Base-by-base conservation (phyloP, 2,329 filamentous ascomycete species). In the Botrytis byssoidea region DNA sequence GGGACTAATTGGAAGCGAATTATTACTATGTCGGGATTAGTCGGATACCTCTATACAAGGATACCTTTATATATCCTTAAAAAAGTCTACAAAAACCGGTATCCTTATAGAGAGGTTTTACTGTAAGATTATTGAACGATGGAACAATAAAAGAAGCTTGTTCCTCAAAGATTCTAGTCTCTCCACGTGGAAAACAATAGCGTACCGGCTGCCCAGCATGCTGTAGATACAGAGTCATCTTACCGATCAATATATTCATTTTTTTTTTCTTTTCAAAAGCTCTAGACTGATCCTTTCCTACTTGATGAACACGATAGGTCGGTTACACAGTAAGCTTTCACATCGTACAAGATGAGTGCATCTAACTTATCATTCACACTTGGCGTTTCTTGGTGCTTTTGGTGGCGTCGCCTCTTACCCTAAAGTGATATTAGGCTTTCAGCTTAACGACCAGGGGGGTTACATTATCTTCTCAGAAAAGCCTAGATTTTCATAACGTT, bases 161-260 rank as follows among this genome's bases (percentile, higher is more conserved):
- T 25, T 40, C 35, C 22, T 40, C 14, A 4, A 16, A 48, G 29
- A 35, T 37, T 25, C 44, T 64, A 25, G 42, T n/a, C 22, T 42
- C 29, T 32, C 66, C 66, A 68, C 48, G 48, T 68, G 66, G 65
- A 55, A 67, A 40, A 18, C 46, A 40, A 67, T 67, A 40, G 66
- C 48, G 66, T 57, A 44, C 66, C 65, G 48, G 46, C 12, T 18
- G 35, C 35, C 65, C 65, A 68, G 46, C 25, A 55, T 35, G 35
- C 44, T n/a, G 32, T 65, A 59, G 14, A 29, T 37, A n/a, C 14
- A 32, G 7, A 37, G 25, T 42, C 46, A 25, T 8, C 25, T 57
- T 57, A 16, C 25, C 16, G 18, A 40, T 48, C 29, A 29, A 29
- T 29, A 42, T 57, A 22, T 42, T 37, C 6, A 42, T 29, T 9